These are phyloP conservation scores for Penicillium verhagenii DNA, from an alignment of 495 filamentous ascomycete species.

Conservation along the genomic window DNA sequence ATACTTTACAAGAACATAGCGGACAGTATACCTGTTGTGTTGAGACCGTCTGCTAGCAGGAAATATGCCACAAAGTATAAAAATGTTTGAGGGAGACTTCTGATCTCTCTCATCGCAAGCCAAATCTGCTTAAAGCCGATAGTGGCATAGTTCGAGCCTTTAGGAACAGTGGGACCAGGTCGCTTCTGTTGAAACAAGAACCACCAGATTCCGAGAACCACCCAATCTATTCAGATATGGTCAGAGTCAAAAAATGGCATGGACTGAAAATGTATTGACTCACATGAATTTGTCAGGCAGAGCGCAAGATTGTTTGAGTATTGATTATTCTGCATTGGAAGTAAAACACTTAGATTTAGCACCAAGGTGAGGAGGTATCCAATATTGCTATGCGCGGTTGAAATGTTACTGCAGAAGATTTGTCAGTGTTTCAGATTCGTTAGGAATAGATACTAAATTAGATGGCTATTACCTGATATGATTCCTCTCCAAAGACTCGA, in stretches of 20 bases:
- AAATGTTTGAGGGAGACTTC: conserved; percentile 45
- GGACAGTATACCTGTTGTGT: conserved; percentile 42
- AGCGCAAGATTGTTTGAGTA: conserved; percentile 47
- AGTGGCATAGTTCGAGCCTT: conserved; percentile 44
- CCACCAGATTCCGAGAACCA: conserved; percentile 51
- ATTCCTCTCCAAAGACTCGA: conserved; percentile 49
- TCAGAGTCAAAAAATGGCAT: neutral
- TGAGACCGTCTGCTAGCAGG: conserved; percentile 49
- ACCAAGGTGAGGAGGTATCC: conserved; percentile 46
- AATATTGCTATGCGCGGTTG: conserved; percentile 52
- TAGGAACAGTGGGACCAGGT: conserved; percentile 43
- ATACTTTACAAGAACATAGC: neutral
- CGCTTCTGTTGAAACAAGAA: conserved; percentile 51
- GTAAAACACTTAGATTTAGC: conserved; percentile 45
- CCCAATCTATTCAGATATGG: conserved; percentile 38
- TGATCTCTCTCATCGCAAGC: conserved; percentile 42
- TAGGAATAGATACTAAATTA: neutral
- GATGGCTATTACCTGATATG: conserved; percentile 38
- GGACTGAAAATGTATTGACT: too few relatives aligned
- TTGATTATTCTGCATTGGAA: conserved; percentile 41
- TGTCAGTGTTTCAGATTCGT: neutral
- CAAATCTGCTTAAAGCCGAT: conserved; percentile 50
- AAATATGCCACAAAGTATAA: conserved; percentile 49
- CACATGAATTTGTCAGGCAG: conserved; percentile 48
- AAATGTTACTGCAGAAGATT: conserved; percentile 35